Conservation (phyloP, 345 rosid species). For the Trapa incisa region DNA sequence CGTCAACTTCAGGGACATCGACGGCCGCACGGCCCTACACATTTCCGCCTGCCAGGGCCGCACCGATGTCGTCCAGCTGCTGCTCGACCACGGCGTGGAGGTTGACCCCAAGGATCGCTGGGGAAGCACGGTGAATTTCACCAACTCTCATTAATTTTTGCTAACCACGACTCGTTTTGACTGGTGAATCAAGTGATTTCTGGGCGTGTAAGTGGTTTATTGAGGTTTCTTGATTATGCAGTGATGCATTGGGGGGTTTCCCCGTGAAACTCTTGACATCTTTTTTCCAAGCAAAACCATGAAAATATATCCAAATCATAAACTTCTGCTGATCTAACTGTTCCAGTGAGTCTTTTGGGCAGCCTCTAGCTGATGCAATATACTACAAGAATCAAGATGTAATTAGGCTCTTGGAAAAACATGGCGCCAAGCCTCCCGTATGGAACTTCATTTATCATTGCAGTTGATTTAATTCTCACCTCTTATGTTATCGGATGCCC, state of each 20-base stretch:
- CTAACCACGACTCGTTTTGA: neutral
- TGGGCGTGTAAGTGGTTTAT: neutral
- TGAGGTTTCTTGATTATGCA: neutral
- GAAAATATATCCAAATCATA: neutral
- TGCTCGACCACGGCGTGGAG: conserved; percentile 45
- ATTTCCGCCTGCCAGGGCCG: conserved; percentile 66
- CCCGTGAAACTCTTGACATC: too few relatives aligned
- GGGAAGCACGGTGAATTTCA: conserved; percentile 74
- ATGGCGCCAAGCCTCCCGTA: conserved; percentile 68
- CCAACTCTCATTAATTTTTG: conserved; percentile 19
- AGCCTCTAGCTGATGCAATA: conserved; percentile 84
- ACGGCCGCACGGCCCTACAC: conserved; percentile 68
- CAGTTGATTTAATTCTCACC: neutral
- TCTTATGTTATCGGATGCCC: neutral
- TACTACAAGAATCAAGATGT: conserved; percentile 61
- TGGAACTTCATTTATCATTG: conserved; percentile 4
- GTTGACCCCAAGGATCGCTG: conserved; percentile 71
- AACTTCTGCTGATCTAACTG: conserved; percentile 19
- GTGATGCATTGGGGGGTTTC: too few relatives aligned
- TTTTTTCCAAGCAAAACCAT: neutral
- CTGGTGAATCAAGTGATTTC: neutral
- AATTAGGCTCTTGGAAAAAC: conserved; percentile 61
- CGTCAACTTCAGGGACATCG: conserved; percentile 55
- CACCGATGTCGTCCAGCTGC: conserved; percentile 50
- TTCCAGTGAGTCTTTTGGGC: conserved; percentile 11